Conservation (phyloP, 1,284 basidiomycete species). For the Sanghuangporus weigelae region DNA sequence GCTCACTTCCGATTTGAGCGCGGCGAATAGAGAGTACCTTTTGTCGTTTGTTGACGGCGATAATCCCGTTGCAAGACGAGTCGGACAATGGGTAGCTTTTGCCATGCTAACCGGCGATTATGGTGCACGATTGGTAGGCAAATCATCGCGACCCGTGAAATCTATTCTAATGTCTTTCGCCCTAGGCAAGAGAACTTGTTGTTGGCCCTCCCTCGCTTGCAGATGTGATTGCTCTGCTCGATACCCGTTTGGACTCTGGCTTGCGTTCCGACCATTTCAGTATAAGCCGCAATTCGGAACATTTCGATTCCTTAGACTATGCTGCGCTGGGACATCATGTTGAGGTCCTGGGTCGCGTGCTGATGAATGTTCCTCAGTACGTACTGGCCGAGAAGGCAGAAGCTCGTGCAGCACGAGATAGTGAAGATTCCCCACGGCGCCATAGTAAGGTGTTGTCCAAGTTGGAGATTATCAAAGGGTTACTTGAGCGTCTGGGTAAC, state of each 20-base stretch:
- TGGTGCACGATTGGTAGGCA: constrained; percentile 27
- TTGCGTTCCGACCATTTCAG: constrained; percentile 14
- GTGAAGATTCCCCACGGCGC: constrained; percentile 20
- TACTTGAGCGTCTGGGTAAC: constrained; percentile 49
- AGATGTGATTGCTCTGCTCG: constrained; percentile 34
- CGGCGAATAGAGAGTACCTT: constrained; percentile 42
- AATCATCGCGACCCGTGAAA: constrained; percentile 3
- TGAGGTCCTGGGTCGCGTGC: constrained; percentile 47
- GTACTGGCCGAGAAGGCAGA: constrained; percentile 39
- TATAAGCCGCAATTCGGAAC: constrained; percentile 40
- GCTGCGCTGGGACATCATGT: constrained; percentile 49
- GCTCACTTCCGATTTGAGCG: constrained; percentile 32
- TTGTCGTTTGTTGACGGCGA: constrained; percentile 49
- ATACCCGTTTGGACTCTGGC: constrained; percentile 9
- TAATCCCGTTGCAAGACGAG: constrained; percentile 41
- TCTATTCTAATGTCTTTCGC: neutral
- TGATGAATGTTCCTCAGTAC: constrained; percentile 55
- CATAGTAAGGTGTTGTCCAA: constrained; percentile 31
- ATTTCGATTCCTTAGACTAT: constrained; percentile 45
- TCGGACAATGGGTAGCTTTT: constrained; percentile 53
- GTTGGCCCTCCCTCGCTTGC: constrained; percentile 39
- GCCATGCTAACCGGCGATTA: constrained; percentile 33
- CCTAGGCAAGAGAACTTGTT: constrained; percentile 29
- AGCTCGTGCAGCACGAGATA: constrained; percentile 17
- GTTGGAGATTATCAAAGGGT: constrained; percentile 41